Conservation (phyloP, 2,329 filamentous ascomycete genomes). For the Arthrobotrys conoides region DNA sequence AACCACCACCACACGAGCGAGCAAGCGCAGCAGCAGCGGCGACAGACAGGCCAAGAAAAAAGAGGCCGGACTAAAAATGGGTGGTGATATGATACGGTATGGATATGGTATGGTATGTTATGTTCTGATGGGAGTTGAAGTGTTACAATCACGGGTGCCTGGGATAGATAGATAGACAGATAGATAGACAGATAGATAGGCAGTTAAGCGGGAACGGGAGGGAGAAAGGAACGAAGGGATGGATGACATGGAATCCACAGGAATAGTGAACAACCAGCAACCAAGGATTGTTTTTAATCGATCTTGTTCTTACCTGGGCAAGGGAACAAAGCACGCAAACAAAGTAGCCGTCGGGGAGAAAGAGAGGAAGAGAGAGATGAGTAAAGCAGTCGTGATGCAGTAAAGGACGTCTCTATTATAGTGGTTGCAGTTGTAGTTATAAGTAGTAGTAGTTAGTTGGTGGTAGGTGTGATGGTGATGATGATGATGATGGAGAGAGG, state of each 20-base stretch:
- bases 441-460: neutral
- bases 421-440: constrained; percentile 6
- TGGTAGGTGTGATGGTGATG: constrained; percentile 3
- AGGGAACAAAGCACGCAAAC: constrained; percentile 21
- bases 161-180: neutral
- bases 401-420: neutral
- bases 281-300: neutral
- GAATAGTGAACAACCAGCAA: neutral
- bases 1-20: constrained; percentile 9
- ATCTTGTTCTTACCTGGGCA: constrained; percentile 9
- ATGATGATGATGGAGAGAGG: constrained; percentile 18
- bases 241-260: constrained; percentile 1
- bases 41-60: constrained; percentile 5
- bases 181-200: constrained; percentile 12
- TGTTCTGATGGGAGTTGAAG: neutral
- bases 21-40: constrained; percentile 1
- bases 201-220: neutral
- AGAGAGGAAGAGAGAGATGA: neutral
- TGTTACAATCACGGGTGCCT: neutral
- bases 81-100: constrained; percentile 1
- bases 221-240: constrained; percentile 7
- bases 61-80: constrained; percentile 13
- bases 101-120: neutral
- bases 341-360: constrained; percentile 17
- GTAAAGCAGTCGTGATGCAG: neutral